Evolutionary conservation across 75 land plant species (phyloP).

Genomic region (Sequoia sempervirens): DNA sequence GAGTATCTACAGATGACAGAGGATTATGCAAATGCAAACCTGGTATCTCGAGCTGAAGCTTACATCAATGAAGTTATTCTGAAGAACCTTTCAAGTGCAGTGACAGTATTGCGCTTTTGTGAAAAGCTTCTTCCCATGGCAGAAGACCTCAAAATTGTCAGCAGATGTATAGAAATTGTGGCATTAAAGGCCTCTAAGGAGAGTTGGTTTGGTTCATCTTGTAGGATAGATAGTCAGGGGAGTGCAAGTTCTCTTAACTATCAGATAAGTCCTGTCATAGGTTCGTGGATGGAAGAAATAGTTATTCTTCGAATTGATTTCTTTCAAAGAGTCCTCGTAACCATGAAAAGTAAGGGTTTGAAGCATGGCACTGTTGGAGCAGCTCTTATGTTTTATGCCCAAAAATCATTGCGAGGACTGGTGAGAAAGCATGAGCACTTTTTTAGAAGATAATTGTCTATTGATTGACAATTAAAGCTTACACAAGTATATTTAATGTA

Average conservation of each 20-base stretch:
- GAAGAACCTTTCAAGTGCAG: constrained; percentile 47
- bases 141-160: constrained; percentile 73
- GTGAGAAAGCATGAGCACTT: constrained; percentile 27
- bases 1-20: constrained; percentile 96
- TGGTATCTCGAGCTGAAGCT: constrained; percentile 60
- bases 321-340: constrained; percentile 74
- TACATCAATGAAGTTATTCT: constrained; percentile 69
- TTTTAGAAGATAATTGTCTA: neutral
- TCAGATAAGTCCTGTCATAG: constrained; percentile 37
- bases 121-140: constrained; percentile 67
- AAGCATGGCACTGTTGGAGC: constrained; percentile 69
- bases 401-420: constrained; percentile 77
- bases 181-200: constrained; percentile 65
- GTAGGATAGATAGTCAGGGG: constrained; percentile 13
- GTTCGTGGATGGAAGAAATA: constrained; percentile 96
- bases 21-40: constrained; percentile 66
- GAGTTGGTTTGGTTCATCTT: constrained; percentile 19
- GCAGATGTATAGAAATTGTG: constrained; percentile 72
- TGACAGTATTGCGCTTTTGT: constrained; percentile 62
- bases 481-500: neutral
- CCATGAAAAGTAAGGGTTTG: constrained; percentile 81
- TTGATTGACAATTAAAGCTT: neutral
- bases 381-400: constrained; percentile 86
- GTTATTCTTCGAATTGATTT: constrained; percentile 73
- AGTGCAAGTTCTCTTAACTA: constrained; percentile 12